Conservation (phyloP, 2,329 filamentous ascomycete species). For the Pseudogymnoascus sp. region DNA sequence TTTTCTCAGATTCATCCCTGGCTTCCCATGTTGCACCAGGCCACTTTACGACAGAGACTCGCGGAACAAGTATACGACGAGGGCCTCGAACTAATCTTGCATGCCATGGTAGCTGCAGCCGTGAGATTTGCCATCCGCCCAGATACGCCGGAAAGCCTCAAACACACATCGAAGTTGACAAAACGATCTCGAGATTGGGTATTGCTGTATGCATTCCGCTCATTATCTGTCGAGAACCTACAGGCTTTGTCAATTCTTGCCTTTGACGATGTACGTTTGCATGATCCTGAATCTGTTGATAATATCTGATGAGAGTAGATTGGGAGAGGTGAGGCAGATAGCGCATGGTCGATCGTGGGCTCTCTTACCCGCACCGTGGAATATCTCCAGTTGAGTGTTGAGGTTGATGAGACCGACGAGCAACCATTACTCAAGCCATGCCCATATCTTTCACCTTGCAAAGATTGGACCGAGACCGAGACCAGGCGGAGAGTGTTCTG, state of each 20-base stretch:
- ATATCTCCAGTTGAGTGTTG: slow-evolving; percentile 31
- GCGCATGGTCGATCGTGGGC: slow-evolving; percentile 33
- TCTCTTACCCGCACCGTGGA: slow-evolving; percentile 33
- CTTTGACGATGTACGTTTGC: slow-evolving; percentile 29
- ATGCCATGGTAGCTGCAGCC: slow-evolving; percentile 29
- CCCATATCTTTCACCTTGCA: slow-evolving; percentile 24
- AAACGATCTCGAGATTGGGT: slow-evolving; percentile 23
- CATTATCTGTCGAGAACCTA: slow-evolving; percentile 31
- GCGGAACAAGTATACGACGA: slow-evolving; percentile 19
- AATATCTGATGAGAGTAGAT: slow-evolving; percentile 20
- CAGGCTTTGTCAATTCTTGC: slow-evolving; percentile 33
- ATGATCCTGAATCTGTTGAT: not conserved
- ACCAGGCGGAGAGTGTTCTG: slow-evolving; percentile 36
- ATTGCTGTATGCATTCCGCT: slow-evolving; percentile 28
- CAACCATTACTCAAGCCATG: slow-evolving; percentile 26
- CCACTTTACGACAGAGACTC: slow-evolving; percentile 19
- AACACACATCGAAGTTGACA: slow-evolving; percentile 10
- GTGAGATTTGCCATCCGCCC: slow-evolving; percentile 24
- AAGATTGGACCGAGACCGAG: slow-evolving; percentile 32
- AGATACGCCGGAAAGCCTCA: slow-evolving; percentile 21
- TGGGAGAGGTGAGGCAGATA: slow-evolving; percentile 26
- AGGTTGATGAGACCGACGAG: slow-evolving; percentile 25
- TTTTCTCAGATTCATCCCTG: slow-evolving; percentile 31
- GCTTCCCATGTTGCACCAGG: slow-evolving; percentile 34
- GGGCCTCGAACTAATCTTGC: slow-evolving; percentile 28